Evolutionary conservation across 352 stramenopile genomes (phyloP), one percentile per base, ranked within the genome.

Genomic region (Phytophthora litchii): DNA sequence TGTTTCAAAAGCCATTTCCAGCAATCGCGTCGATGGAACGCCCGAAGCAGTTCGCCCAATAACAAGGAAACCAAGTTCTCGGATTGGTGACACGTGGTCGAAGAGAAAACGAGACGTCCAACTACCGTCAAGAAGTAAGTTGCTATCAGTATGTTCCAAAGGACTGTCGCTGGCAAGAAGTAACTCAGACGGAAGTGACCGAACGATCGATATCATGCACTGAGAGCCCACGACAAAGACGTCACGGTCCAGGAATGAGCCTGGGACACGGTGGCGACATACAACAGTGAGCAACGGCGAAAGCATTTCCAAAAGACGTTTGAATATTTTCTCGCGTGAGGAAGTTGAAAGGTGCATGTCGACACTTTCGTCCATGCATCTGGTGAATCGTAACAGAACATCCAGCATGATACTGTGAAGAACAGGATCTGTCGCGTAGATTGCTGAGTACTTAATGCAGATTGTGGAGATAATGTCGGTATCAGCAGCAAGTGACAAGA

Each of bases 61-160:
- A 7, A 74, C 43, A 8, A 40, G 16, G 47, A 82, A 91, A 2
- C 79, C 81, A 8, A 86, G 60, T 9, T 73, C 65, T 20, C 81
- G 75, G 4, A 87, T 54, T 1, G 55, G 58, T n/a, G 81, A 80
- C 13, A 63, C 57, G 20, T 80, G 76, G 20, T 91, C 79, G 32
- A 89, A 89, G 8, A 91, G 46, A 25, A 88, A 68, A 11, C 81
- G 59, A 16, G 79, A 79, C 12, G 62, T 67, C 78, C 78, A 91
- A 7, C 55, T 73, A n/a, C 65, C 64, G 29, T 82, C 69, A n/a
- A 77, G 23, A 41, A 82, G 23, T 1, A 82, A 54, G 3, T 6
- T 54, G 27, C 62, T 69, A 45, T 83, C 74, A 6, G 64, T 77
- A 41, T 74, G 70, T 19, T 76, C 36, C 37, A 80, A 13, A 29